Conservation (phyloP, 2,329 filamentous ascomycete genomes). For the Xylariaceae sp. region DNA sequence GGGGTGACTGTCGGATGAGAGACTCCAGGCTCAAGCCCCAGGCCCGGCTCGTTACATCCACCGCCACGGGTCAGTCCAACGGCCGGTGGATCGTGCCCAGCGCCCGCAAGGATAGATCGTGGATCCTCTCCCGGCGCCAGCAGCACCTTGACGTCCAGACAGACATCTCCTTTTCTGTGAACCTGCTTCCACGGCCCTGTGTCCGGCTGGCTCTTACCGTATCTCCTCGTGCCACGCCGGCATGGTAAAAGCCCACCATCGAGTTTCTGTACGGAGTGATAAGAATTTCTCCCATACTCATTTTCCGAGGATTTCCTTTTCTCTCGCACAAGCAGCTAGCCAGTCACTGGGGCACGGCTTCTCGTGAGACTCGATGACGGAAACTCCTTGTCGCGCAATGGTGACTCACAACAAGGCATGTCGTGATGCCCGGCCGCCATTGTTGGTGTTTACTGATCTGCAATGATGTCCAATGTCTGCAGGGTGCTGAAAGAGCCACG, state of each 20-base stretch:
- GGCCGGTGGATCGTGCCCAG: constrained; percentile 12
- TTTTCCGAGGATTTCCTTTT: neutral
- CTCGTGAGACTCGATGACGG: constrained; percentile 4
- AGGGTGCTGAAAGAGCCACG: constrained; percentile 19
- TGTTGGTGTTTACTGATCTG: constrained; percentile 17
- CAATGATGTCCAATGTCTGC: constrained; percentile 26
- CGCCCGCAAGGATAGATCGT: constrained; percentile 4
- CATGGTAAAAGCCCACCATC: neutral
- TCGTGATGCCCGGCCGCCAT: constrained; percentile 21
- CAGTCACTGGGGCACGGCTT: constrained; percentile 2
- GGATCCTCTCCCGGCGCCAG: constrained; percentile 7
- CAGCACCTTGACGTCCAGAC: constrained; percentile 8
- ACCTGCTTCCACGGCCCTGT: constrained; percentile 9
- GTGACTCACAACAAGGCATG: constrained; percentile 22
- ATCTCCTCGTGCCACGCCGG: no score
- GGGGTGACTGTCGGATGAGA: constrained; percentile 10
- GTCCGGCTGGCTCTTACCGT: no score
- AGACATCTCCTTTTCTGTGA: constrained; percentile 5
- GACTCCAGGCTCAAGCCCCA: constrained; percentile 10
- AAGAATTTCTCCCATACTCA: neutral
- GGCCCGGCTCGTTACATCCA: constrained; percentile 24
- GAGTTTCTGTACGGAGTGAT: neutral
- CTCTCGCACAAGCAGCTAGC: constrained; percentile 2
- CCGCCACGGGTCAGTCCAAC: constrained; percentile 26
- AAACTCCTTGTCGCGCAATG: constrained; percentile 5